These are phyloP conservation scores for Phaeosphaeria sp. DNA, from an alignment of 2,329 filamentous ascomycete species.

Conservation along the genomic window DNA sequence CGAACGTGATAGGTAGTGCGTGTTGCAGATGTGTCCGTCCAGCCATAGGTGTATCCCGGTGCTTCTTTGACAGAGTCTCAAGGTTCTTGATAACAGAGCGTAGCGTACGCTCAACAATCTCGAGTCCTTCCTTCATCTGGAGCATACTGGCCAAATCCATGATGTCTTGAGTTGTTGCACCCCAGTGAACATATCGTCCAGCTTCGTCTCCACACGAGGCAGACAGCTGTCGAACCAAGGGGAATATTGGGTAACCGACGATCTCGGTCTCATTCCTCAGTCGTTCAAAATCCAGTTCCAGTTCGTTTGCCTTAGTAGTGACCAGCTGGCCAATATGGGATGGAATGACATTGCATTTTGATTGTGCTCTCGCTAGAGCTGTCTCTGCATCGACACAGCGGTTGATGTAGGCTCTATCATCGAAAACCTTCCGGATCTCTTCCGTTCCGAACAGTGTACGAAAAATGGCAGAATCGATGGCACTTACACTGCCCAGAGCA, in stretches of 20 bases:
- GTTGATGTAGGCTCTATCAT: slow-evolving; percentile 58
- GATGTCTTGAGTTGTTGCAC: slow-evolving; percentile 66
- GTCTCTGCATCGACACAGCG: slow-evolving; percentile 60
- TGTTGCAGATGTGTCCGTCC: slow-evolving; percentile 66
- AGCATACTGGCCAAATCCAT: slow-evolving; percentile 63
- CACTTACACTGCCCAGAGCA: slow-evolving; percentile 40
- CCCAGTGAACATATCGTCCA: slow-evolving; percentile 63
- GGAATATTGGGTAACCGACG: slow-evolving; percentile 62
- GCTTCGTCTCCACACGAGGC: slow-evolving; percentile 46
- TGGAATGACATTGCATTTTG: slow-evolving; percentile 57
- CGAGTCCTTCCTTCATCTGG: slow-evolving; percentile 60
- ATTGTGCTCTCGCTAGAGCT: slow-evolving; percentile 60
- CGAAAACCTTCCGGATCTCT: slow-evolving; percentile 59
- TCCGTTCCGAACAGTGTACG: slow-evolving; percentile 60
- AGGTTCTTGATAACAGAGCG: slow-evolving; percentile 54
- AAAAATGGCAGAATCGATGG: slow-evolving; percentile 60
- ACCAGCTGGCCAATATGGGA: slow-evolving; percentile 45
- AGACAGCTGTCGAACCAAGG: slow-evolving; percentile 58
- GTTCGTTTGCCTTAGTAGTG: slow-evolving; percentile 35
- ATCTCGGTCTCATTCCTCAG: slow-evolving; percentile 58
- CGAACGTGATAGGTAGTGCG: slow-evolving; percentile 64
- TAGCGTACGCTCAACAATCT: slow-evolving; percentile 56
- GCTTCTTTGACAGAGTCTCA: slow-evolving; percentile 50
- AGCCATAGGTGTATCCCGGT: slow-evolving; percentile 64
- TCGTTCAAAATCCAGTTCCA: slow-evolving; percentile 53